Percentiles rank a stretch among this genome's conserved stretches.
Conservation (phyloP, 495 filamentous ascomycete species). For the Astrothelium subdiscretum region DNA sequence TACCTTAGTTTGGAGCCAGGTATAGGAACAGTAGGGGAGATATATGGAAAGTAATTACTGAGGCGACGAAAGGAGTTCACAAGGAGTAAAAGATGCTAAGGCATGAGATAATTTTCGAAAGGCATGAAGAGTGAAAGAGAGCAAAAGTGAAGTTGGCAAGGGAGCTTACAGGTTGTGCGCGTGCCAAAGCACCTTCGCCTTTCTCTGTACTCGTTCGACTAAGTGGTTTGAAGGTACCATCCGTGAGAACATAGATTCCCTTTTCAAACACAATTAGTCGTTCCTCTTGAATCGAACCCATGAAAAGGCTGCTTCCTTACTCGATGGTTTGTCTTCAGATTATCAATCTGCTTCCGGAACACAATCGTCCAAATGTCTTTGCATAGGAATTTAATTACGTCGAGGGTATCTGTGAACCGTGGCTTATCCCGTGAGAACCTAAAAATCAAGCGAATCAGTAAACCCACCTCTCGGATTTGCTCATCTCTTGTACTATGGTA, state of each 20-base stretch:
- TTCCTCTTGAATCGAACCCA: not conserved
- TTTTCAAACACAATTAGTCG: constrained; percentile 18
- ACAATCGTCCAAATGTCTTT: constrained; percentile 93
- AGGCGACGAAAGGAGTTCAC: no score
- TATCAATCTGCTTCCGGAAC: constrained; percentile 95
- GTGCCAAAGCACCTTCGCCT: constrained; percentile 54
- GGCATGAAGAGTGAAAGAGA: constrained; percentile 1
- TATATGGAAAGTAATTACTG: no score
- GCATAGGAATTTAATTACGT: constrained; percentile 86
- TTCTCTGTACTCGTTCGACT: constrained; percentile 66
- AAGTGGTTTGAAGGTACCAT: constrained; percentile 84
- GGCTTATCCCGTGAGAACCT: constrained; percentile 84
- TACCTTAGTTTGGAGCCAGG: no score
- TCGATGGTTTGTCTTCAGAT: constrained; percentile 94
- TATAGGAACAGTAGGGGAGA: no score
- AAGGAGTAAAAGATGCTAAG: no score
- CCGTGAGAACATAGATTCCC: constrained; percentile 93
- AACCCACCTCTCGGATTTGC: not conserved
- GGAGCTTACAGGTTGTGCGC: constrained; percentile 66
- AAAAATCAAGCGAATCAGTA: not conserved
- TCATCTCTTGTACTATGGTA: not conserved
- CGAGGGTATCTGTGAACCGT: constrained; percentile 36
- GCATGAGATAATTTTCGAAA: no score
- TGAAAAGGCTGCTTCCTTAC: constrained; percentile 3
- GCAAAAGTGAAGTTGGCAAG: constrained; percentile 2